Conservation (phyloP, 192 early-diverging fungal species). For the Coemansia sp. region DNA sequence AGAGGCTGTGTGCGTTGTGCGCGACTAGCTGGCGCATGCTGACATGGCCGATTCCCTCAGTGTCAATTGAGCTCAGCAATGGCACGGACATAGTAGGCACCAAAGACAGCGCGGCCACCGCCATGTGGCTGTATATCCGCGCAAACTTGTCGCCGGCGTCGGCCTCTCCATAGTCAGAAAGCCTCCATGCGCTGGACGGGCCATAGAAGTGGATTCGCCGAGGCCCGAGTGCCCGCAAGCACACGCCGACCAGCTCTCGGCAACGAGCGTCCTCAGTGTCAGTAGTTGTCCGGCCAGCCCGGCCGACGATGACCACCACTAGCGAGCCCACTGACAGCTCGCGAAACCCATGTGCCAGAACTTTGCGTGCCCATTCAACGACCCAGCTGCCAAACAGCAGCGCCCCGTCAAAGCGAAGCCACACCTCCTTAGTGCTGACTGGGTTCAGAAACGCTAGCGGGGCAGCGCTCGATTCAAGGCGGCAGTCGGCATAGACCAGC, state of each 20-base stretch:
- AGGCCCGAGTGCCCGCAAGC: neutral
- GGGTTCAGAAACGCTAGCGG: constrained; percentile 1
- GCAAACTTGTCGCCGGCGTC: constrained; percentile 11
- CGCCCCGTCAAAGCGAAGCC: constrained; percentile 15
- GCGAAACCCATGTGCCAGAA: neutral
- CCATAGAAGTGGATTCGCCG: constrained; percentile 3
- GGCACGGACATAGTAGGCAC: neutral
- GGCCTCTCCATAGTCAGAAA: neutral
- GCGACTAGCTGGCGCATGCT: constrained; percentile 5
- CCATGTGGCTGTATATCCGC: constrained; percentile 5
- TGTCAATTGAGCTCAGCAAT: neutral
- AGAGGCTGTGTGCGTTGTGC: neutral
- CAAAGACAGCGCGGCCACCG: neutral
- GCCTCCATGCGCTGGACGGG: neutral
- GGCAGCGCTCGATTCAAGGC: neutral
- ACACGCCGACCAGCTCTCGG: neutral
- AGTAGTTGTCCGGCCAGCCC: constrained; percentile 3
- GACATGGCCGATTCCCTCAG: neutral
- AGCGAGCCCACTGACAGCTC: neutral
- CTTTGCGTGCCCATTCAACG: constrained; percentile 1
- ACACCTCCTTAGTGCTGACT: constrained; percentile 4
- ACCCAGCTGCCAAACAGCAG: constrained; percentile 16
- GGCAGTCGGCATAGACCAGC: constrained; percentile 11
- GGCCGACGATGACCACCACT: constrained; percentile 5
- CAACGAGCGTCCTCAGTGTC: constrained; percentile 3